Conservation (phyloP, 371 early-diverging fungal species). For the Mortierella sp. region DNA sequence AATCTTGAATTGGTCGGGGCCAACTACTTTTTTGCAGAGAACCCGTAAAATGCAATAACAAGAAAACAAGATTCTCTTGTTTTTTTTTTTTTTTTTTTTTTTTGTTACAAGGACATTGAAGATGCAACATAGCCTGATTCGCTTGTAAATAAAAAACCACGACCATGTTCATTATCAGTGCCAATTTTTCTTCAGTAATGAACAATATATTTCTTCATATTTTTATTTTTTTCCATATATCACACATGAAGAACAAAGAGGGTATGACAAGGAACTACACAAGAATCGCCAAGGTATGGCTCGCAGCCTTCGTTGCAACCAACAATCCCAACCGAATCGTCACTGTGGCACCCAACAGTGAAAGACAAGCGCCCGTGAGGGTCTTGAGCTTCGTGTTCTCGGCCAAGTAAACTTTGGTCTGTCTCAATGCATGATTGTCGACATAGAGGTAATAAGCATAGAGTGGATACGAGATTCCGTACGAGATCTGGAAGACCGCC, state of each 20-base stretch:
- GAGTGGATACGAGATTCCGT: slow-evolving; percentile 40
- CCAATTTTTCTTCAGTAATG: too few relatives aligned
- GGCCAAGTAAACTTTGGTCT: slow-evolving; percentile 51
- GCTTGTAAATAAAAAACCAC: slow-evolving; percentile 11
- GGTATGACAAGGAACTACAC: background rate
- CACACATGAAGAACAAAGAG: background rate
- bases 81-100: too few relatives aligned
- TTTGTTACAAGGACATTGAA: background rate
- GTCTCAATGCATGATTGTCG: slow-evolving; percentile 48
- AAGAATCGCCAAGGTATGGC: background rate
- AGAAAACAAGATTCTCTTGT: too few relatives aligned
- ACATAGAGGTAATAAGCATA: slow-evolving; percentile 53
- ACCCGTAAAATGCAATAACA: background rate
- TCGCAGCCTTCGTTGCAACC: slow-evolving; percentile 3
- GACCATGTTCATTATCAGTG: too few relatives aligned
- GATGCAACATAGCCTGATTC: background rate
- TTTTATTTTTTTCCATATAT: background rate
- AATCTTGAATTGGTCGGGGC: slow-evolving; percentile 63
- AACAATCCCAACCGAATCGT: slow-evolving; percentile 31
- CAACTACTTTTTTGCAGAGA: slow-evolving; percentile 67
- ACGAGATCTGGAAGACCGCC: slow-evolving; percentile 50
- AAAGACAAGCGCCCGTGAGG: slow-evolving; percentile 8
- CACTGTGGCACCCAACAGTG: slow-evolving; percentile 26
- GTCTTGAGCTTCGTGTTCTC: slow-evolving; percentile 23
- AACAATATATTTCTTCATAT: background rate